phyloP scores from a whole-genome alignment of 495 filamentous ascomycete genomes.

The Letharia columbiana region DNA sequence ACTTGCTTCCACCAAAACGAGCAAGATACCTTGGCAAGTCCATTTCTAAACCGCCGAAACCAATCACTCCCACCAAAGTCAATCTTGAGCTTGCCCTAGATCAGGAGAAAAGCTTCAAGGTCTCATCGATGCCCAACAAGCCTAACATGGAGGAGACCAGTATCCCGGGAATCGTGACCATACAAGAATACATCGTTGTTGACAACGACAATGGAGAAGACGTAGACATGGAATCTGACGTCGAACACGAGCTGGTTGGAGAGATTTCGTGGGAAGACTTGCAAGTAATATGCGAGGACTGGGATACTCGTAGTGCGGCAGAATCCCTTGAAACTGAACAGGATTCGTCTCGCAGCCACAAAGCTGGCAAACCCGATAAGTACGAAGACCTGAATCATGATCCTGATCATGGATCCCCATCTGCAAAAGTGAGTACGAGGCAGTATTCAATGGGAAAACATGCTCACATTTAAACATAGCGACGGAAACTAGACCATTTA shows the following conservation, averaged over 20 bases:
- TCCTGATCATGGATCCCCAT: constrained; percentile 1
- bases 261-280: constrained; percentile 68
- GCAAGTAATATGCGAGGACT: constrained; percentile 72
- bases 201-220: constrained; percentile 45
- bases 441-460: not conserved
- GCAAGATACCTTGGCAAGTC: constrained; percentile 61
- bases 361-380: constrained; percentile 9
- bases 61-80: constrained; percentile 75
- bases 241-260: constrained; percentile 55
- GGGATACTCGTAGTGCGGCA: constrained; percentile 51
- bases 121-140: constrained; percentile 50
- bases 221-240: constrained; percentile 49
- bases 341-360: constrained; percentile 11
- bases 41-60: constrained; percentile 66
- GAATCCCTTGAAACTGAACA: constrained; percentile 24
- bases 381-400: constrained; percentile 7
- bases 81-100: constrained; percentile 75
- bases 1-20: constrained; percentile 65
- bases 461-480: constrained; percentile 36
- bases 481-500: constrained; percentile 38
- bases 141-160: constrained; percentile 46
- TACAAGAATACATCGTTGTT: constrained; percentile 41
- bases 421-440: constrained; percentile 7
- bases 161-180: constrained; percentile 46
- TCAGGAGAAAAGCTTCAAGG: constrained; percentile 68